A percentile compares a stretch with the other conserved stretches of the same genome.
These are phyloP conservation scores for Stellera chamaejasme DNA, from an alignment of 345 rosid genomes.

Conservation along the genomic window DNA sequence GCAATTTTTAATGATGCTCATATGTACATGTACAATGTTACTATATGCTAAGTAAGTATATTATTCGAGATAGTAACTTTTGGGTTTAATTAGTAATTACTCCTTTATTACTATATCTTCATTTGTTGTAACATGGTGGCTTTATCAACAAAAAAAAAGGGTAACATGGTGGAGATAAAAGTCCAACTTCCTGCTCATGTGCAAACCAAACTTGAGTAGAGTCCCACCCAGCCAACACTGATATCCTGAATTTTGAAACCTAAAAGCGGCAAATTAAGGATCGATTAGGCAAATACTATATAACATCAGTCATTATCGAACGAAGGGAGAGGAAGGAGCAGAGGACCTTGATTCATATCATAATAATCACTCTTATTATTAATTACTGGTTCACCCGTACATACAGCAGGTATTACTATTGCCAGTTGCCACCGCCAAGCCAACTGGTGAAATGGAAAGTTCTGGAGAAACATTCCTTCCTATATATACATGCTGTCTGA, in stretches of 20 bases:
- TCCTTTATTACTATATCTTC: too few relatives aligned
- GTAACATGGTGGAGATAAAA: too few relatives aligned
- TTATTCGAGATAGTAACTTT: not conserved
- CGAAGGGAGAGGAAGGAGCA: not conserved
- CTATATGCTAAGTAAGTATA: conserved; percentile 7
- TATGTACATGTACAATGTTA: conserved; percentile 25
- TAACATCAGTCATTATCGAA: conserved; percentile 8
- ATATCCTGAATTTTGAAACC: conserved; percentile 6
- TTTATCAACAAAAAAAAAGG: too few relatives aligned
- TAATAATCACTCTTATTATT: conserved; percentile 1
- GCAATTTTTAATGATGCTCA: conserved; percentile 16
- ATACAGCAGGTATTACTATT: too few relatives aligned
- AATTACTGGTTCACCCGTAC: too few relatives aligned
- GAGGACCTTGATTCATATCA: not conserved
- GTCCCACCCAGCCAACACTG: not conserved
- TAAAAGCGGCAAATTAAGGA: conserved; percentile 1
- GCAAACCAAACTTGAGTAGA: too few relatives aligned
- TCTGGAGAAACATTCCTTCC: conserved; percentile 9
- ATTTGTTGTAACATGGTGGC: too few relatives aligned
- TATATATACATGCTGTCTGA: not conserved
- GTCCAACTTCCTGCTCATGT: too few relatives aligned
- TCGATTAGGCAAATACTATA: not conserved
- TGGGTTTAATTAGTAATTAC: too few relatives aligned
- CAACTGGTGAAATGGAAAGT: too few relatives aligned
- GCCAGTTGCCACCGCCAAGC: too few relatives aligned